These are phyloP conservation scores for Pythium folliculosum DNA, from an alignment of 352 stramenopile species.

Conservation along the genomic window DNA sequence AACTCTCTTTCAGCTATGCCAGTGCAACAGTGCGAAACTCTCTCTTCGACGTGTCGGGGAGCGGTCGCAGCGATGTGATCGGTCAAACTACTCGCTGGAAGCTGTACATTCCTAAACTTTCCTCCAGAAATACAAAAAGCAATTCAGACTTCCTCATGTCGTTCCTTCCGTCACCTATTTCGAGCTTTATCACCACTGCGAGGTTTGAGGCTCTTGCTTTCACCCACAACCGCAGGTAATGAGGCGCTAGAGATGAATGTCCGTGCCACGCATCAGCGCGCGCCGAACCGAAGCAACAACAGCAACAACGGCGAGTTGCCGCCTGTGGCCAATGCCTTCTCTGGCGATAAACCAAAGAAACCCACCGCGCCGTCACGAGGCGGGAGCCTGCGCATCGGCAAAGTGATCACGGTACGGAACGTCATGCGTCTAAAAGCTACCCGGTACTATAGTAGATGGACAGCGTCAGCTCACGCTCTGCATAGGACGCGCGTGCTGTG, in stretches of 20 bases:
- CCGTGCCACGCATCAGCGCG: too few relatives aligned
- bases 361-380: constrained; percentile 19
- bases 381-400: constrained; percentile 48
- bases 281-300: too few relatives aligned
- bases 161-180: too few relatives aligned
- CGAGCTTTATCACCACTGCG: too few relatives aligned
- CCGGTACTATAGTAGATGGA: background rate
- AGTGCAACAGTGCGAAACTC: constrained; percentile 29
- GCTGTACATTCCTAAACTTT: constrained; percentile 18
- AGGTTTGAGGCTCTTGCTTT: too few relatives aligned
- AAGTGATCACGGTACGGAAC: constrained; percentile 48
- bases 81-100: constrained; percentile 19
- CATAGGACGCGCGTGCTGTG: constrained; percentile 39
- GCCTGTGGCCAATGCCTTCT: background rate
- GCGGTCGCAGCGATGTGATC: constrained; percentile 73
- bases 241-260: too few relatives aligned
- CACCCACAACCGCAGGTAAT: too few relatives aligned
- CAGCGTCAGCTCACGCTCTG: background rate
- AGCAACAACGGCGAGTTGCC: background rate
- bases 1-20: constrained; percentile 25
- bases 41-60: constrained; percentile 38
- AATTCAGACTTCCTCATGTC: too few relatives aligned
- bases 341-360: background rate
- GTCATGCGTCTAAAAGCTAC: background rate
- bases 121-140: background rate